Evolutionary conservation across 2,329 filamentous ascomycete species (phyloP).

Genomic region (Cercospora sp.): DNA sequence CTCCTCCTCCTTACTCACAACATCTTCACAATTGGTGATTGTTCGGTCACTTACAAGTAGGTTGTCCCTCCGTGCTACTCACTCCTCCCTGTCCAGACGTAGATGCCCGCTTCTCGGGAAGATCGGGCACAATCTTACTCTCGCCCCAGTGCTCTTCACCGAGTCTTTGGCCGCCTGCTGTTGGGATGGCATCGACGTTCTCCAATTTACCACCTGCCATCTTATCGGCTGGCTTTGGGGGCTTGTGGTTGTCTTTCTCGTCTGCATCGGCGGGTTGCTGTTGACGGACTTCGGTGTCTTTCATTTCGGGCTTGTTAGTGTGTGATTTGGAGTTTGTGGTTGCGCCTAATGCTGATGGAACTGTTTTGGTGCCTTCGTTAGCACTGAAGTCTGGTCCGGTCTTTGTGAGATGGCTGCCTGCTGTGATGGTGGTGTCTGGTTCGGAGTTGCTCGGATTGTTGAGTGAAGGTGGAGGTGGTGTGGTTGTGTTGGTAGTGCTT

Average conservation of each 20-base stretch:
- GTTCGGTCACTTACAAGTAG: conserved; percentile 28
- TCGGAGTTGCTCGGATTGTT: not conserved
- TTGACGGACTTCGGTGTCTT: not conserved
- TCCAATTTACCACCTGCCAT: conserved; percentile 21
- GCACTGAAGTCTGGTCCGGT: conserved; percentile 9
- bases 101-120: conserved; percentile 21
- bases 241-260: conserved; percentile 18
- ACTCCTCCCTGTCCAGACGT: conserved; percentile 19
- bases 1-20: not conserved
- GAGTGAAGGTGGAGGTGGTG: not conserved
- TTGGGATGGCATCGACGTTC: conserved; percentile 36
- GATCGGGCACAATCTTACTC: conserved; percentile 38
- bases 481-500: not conserved
- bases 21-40: not conserved
- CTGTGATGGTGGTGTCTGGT: not conserved
- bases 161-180: conserved; percentile 36
- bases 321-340: conserved; percentile 1
- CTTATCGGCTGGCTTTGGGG: conserved; percentile 13
- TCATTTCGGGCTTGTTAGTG: conserved; percentile 2
- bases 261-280: not conserved
- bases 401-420: conserved; percentile 7
- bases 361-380: conserved; percentile 8
- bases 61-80: conserved; percentile 31
- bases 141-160: conserved; percentile 40
- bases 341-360: conserved; percentile 1